Conservation (phyloP, 1,139 yeast genomes). For the Sugiyamaella paludigena region DNA sequence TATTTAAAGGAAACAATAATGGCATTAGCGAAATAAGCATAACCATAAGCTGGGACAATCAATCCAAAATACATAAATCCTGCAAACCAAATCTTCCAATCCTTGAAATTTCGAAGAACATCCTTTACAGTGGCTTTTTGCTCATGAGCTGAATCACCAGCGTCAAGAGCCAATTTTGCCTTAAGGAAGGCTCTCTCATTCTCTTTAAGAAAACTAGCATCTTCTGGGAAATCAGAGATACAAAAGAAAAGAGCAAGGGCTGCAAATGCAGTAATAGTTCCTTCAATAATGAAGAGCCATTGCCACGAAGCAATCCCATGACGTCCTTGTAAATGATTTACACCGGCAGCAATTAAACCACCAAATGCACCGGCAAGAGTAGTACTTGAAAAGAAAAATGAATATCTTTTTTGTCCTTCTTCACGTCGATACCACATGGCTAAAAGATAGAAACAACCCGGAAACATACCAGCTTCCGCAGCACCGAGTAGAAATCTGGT, state of each 20-base stretch:
- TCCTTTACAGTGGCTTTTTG: conserved; percentile 34
- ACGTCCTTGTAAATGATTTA: conserved; percentile 49
- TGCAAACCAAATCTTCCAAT: conserved; percentile 51
- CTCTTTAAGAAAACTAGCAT: conserved; percentile 45
- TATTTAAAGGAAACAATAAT: conserved; percentile 59
- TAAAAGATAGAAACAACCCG: conserved; percentile 67
- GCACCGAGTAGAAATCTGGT: conserved; percentile 65
- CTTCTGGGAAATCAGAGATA: conserved; percentile 75
- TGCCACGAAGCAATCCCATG: conserved; percentile 60
- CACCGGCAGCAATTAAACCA: conserved; percentile 68
- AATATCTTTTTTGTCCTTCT: conserved; percentile 68
- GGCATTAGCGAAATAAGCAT: conserved; percentile 68
- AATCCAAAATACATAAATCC: conserved; percentile 62
- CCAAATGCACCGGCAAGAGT: conserved; percentile 80
- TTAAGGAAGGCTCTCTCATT: conserved; percentile 43
- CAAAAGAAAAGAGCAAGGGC: conserved; percentile 61
- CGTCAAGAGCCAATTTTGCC: conserved; percentile 45
- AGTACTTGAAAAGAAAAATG: conserved; percentile 66
- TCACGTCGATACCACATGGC: conserved; percentile 52
- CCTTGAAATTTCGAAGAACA: conserved; percentile 36
- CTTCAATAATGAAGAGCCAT: conserved; percentile 74
- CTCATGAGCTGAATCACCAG: conserved; percentile 43
- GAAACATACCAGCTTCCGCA: conserved; percentile 69
- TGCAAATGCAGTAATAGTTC: conserved; percentile 62
- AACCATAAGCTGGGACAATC: conserved; percentile 66